Base-by-base conservation (phyloP, 2,329 filamentous ascomycete genomes). In the Colletotrichum melonis region DNA sequence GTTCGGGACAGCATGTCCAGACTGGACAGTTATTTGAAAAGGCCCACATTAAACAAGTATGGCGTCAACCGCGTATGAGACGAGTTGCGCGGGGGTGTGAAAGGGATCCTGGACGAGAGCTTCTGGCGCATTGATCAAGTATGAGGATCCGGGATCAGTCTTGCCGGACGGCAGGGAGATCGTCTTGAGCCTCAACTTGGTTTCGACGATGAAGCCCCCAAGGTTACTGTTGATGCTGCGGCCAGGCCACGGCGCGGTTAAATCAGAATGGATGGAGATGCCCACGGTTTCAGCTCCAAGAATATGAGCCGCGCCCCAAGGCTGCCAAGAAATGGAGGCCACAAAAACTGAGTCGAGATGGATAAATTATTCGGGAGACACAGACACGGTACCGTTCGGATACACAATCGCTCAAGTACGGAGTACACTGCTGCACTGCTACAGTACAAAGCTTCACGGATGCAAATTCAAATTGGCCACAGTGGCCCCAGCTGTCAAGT, bases 51-150 rank as follows among this genome's bases (percentile, higher is more conserved):
- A 49, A 49, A 69, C 54, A 28, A 24, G 42, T 66, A 66, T 66
- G 68, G 68, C 62, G 62, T 54, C 62, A 66, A 59, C 62, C 30
- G 32, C 42, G 68, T 66, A 22, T 55, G 30, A 70, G 62, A 70
- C 16, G 42, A 52, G 56, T 30, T 52, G n/a, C 62, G 55, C 62
- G 28, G 55, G 67, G 42, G 54, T 9, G 28, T 59, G 67, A 28
- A 59, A 52, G 54, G 42, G 26, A 38, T 54, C 67, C 67, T 9
- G 26, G 60, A 65, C 35, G 30, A 58, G 28, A 38, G 38, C 28
- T 54, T 65, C 60, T 65, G 52, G 63, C 62, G 67, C 67, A 69
- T 70, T 67, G 68, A 59, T 70, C 63, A 66, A 42, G 62, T 70
- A 24, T 56, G 68, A 67, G 63, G 68, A 60, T 67, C 68, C 68